Percentiles rank a stretch among this genome's conserved stretches.
phyloP scores from a whole-genome alignment of 495 filamentous ascomycete genomes.

The Chlorociboria aeruginascens region DNA sequence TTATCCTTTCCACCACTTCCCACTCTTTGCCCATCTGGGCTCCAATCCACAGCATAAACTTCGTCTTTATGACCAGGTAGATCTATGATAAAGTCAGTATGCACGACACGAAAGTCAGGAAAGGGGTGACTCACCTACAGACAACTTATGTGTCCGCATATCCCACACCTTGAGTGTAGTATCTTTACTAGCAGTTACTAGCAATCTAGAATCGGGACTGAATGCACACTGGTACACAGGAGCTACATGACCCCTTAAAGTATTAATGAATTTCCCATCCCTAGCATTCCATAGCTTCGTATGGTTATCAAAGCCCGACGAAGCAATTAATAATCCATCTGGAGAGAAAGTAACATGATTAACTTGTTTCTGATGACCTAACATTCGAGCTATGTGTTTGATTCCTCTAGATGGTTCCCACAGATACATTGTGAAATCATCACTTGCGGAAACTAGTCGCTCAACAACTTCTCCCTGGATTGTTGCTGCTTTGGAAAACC shows the following conservation, averaged over 20 bases:
- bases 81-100: slow-evolving; percentile 37
- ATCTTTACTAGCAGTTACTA: slow-evolving; percentile 82
- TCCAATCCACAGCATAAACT: slow-evolving; percentile 91
- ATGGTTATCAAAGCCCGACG: slow-evolving; percentile 82
- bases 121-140: slow-evolving; percentile 25
- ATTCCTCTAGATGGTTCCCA: slow-evolving; percentile 75
- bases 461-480: slow-evolving; percentile 70
- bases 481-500: slow-evolving; percentile 83
- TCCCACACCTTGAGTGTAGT: slow-evolving; percentile 95
- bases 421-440: slow-evolving; percentile 94
- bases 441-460: slow-evolving; percentile 77
- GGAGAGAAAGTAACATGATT: slow-evolving; percentile 94
- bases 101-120: neutral
- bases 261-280: slow-evolving; percentile 68
- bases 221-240: slow-evolving; percentile 87
- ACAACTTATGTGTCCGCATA: slow-evolving; percentile 68
- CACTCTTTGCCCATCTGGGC: slow-evolving; percentile 71
- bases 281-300: slow-evolving; percentile 80
- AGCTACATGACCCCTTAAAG: slow-evolving; percentile 83
- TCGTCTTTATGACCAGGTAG: slow-evolving; percentile 91
- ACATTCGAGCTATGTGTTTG: slow-evolving; percentile 76
- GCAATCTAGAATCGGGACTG: slow-evolving; percentile 72
- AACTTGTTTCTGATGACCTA: slow-evolving; percentile 92
- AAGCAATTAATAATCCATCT: slow-evolving; percentile 76
- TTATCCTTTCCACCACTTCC: slow-evolving; percentile 91